A percentile compares a stretch with the other conserved stretches of the same genome.
Evolutionary conservation across 1,284 basidiomycete genomes (phyloP).

Genomic region (Stereum hirsutum): DNA sequence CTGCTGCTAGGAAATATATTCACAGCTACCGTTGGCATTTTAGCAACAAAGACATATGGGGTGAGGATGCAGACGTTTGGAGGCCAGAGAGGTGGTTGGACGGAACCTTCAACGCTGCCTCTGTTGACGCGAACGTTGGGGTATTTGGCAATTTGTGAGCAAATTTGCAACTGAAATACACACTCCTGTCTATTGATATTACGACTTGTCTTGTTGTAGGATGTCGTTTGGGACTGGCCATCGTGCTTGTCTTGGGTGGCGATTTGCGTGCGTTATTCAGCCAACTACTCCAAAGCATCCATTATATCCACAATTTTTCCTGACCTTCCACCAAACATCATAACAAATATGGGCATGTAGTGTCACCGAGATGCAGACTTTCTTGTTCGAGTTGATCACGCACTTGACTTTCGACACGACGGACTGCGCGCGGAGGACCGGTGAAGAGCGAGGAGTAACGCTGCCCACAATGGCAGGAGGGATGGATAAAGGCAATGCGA

Average conservation of each 20-base stretch:
- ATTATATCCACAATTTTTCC: background rate
- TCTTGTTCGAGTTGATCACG: background rate
- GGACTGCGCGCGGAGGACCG: too few species aligned
- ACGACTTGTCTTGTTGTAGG: slow-evolving; percentile 14
- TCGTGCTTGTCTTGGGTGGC: slow-evolving; percentile 40
- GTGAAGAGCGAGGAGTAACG: too few species aligned
- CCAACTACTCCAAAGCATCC: background rate
- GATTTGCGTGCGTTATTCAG: slow-evolving; percentile 27
- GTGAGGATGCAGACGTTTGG: slow-evolving; percentile 38
- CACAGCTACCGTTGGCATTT: background rate
- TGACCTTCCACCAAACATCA: too few species aligned
- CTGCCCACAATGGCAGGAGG: too few species aligned
- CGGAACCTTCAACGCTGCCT: slow-evolving; percentile 16
- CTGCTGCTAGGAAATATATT: too few species aligned
- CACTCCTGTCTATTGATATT: too few species aligned
- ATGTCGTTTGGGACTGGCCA: slow-evolving; percentile 41
- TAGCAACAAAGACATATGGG: slow-evolving; percentile 31
- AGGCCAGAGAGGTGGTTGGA: slow-evolving; percentile 44
- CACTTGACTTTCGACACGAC: background rate
- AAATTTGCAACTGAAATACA: background rate
- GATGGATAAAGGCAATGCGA: too few species aligned
- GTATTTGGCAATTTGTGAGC: slow-evolving; percentile 30
- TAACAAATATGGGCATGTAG: too few species aligned
- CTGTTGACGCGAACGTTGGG: slow-evolving; percentile 23
- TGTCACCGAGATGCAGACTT: background rate